Conservation (phyloP, 164 flowering plant genomes). For the Cinnamomum chago region DNA sequence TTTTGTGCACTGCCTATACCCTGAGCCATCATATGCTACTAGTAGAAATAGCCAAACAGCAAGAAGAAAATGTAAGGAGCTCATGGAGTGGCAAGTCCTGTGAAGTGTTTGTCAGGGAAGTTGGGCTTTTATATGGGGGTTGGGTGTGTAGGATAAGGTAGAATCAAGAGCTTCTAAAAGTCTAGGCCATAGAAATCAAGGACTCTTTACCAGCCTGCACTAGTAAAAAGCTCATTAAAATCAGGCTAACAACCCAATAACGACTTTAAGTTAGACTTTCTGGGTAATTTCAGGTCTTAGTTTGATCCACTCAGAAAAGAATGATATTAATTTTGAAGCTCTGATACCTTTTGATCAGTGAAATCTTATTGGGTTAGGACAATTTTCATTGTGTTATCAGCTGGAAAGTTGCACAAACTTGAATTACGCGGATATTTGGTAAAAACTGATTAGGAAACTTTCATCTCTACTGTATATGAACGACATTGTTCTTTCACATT, state of each 20-base stretch:
- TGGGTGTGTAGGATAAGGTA: neutral
- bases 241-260: neutral
- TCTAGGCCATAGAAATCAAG: neutral
- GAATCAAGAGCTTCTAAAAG: neutral
- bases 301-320: no score
- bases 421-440: no score
- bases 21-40: conserved; percentile 9
- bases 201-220: neutral
- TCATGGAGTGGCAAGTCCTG: neutral
- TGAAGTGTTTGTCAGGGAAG: neutral
- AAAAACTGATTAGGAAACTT: no score
- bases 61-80: neutral
- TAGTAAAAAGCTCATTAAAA: neutral
- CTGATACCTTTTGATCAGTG: no score
- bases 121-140: neutral
- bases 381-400: no score
- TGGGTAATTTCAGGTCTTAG: neutral
- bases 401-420: no score
- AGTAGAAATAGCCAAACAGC: neutral
- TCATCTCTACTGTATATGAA: no score
- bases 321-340: no score
- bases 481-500: no score
- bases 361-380: no score
- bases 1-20: conserved; percentile 30
- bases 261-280: neutral